phyloP scores from a whole-genome alignment of 495 filamentous ascomycete species.

The Trichoderma orchidacearum region DNA sequence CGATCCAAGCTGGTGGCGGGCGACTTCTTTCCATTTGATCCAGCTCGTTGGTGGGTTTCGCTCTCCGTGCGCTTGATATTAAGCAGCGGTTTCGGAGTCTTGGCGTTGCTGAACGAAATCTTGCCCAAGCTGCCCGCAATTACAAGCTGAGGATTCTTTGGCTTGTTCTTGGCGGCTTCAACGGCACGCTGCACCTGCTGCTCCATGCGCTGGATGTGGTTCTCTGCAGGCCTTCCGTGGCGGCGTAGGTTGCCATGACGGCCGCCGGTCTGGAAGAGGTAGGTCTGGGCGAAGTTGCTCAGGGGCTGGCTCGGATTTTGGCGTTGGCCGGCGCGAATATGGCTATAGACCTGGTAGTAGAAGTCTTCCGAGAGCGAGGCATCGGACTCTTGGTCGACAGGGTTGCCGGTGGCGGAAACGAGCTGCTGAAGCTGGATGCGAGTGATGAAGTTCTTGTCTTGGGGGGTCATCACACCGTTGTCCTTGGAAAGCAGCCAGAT shows the following conservation, averaged over 20 bases:
- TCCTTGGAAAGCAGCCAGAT: conserved; percentile 86
- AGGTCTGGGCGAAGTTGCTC: conserved; percentile 94
- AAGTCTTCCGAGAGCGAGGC: conserved; percentile 81
- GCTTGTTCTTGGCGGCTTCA: conserved; percentile 89
- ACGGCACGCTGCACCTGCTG: conserved; percentile 96
- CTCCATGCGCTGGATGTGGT: conserved; percentile 98
- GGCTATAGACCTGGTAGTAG: conserved; percentile 94
- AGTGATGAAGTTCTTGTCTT: conserved; percentile 99
- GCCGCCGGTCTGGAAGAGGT: conserved; percentile 82
- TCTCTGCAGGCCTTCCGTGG: conserved; percentile 69
- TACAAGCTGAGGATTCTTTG: conserved; percentile 95
- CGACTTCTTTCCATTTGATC: conserved; percentile 30
- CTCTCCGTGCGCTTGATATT: conserved; percentile 82
- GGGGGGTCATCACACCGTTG: conserved; percentile 96
- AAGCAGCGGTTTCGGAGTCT: conserved; percentile 84
- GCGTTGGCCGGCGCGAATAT: conserved; percentile 77
- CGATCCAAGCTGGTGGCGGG: conserved; percentile 48
- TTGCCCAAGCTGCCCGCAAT: conserved; percentile 97
- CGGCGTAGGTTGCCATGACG: conserved; percentile 58
- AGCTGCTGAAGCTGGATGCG: conserved; percentile 95
- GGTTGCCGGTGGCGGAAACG: conserved; percentile 77
- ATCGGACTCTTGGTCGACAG: conserved; percentile 66
- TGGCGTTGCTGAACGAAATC: conserved; percentile 97
- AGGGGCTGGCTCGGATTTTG: conserved; percentile 83
- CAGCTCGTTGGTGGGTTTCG: conserved; percentile 21